Base-by-base conservation (phyloP, 1,139 yeast species). In the Candida pseudocylindracea region DNA sequence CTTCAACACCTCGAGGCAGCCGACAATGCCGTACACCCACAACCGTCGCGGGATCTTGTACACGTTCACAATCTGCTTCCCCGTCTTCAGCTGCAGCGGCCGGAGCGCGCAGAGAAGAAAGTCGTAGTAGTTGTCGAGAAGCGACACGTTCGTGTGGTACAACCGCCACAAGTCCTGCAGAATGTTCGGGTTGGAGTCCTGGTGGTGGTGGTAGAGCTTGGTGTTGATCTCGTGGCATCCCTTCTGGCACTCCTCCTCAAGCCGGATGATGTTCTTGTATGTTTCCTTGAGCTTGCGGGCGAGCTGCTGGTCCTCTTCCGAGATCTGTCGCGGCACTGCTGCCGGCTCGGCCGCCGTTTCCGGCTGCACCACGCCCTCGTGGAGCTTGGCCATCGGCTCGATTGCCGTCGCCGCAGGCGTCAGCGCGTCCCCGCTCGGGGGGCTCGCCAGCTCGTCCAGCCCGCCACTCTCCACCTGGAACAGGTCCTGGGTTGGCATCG, bases 1-100 rank as follows among this genome's bases (percentile, higher is more conserved):
- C 44, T 76, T 76, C 45, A 76, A 54, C n/a, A 76, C 81, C 48
- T 76, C 91, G 33, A 76, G 53, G 41, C 75, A 74, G 42, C 66
- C 80, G 15, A 76, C 83, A 7, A 78, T 68, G 15, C 91, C 91
- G 46, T 75, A 76, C 8, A 76, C 85, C 88, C 88, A 76, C 60
- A 76, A 61, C 41, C 88, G 56, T 41, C 85, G 57, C 29, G 79
- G 79, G 32, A 76, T 74, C 46, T 80, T 69, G 48, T 76, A 76
- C 32, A 74, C 63, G 39, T 73, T 75, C 8, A 75, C 79, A 31
- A 75, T 67, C 41, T 74, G 76, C 44, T 69, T 70, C 2, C 88
- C 85, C 1, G 83, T 71, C 40, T 55, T 60, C 13, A 55, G 54
- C 4, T 68, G 56, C 8, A 62, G 52, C 9, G 83, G 81, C 34